phyloP scores from a whole-genome alignment of 2,329 filamentous ascomycete species.

The Kalmusia sp. region DNA sequence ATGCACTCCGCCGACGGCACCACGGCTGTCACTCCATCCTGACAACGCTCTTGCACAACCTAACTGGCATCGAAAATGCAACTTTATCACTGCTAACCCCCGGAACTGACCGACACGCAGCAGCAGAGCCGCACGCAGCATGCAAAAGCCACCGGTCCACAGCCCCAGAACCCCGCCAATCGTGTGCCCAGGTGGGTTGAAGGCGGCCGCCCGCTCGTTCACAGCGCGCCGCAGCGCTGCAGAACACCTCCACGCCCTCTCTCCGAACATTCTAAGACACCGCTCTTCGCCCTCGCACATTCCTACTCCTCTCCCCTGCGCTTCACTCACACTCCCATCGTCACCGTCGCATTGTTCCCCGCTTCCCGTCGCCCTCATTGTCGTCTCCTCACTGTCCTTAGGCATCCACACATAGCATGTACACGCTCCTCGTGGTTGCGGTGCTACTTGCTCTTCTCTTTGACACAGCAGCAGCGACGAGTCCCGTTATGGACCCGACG shows the following conservation, averaged over 20 bases:
- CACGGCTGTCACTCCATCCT: constrained; percentile 22
- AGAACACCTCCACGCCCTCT: constrained; percentile 21
- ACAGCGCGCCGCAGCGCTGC: constrained; percentile 16
- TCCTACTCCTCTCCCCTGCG: background rate
- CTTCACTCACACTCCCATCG: background rate
- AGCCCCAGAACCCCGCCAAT: constrained; percentile 31
- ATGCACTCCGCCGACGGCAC: constrained; percentile 27
- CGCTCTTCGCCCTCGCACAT: constrained; percentile 8
- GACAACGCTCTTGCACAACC: constrained; percentile 27
- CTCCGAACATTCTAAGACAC: constrained; percentile 16
- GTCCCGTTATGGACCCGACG: constrained; percentile 30
- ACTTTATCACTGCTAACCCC: constrained; percentile 34
- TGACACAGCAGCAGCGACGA: constrained; percentile 33
- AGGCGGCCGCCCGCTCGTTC: constrained; percentile 28
- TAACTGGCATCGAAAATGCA: constrained; percentile 21
- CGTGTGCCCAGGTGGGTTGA: constrained; percentile 16
- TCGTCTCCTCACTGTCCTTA: constrained; percentile 21
- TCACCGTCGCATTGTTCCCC: constrained; percentile 1
- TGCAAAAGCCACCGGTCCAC: constrained; percentile 26
- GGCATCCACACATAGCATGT: constrained; percentile 40
- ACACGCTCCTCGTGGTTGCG: constrained; percentile 32
- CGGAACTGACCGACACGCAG: constrained; percentile 27
- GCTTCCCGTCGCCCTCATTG: constrained; percentile 17
- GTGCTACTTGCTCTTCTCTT: constrained; percentile 35
- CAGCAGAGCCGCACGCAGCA: constrained; percentile 21